Percentiles rank a stretch among this genome's conserved stretches.
Evolutionary conservation across 2,329 filamentous ascomycete species (phyloP).

Genomic region (Geosmithia flava): DNA sequence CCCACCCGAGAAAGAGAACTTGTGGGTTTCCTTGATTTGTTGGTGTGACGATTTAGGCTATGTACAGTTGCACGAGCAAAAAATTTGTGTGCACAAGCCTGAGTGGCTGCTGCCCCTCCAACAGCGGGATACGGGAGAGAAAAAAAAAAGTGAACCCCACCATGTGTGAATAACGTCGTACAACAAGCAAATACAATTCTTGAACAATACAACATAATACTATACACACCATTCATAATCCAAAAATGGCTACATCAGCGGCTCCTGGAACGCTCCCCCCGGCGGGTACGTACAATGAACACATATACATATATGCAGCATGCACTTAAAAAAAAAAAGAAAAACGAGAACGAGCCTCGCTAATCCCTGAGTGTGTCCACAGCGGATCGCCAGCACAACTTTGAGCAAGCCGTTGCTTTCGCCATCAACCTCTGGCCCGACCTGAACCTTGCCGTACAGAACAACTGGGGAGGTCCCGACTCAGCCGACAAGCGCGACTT

Average conservation of each 20-base stretch:
- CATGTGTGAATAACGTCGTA: conserved; percentile 1
- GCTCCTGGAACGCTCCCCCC: conserved; percentile 5
- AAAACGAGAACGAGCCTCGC: not conserved
- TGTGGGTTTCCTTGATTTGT: not conserved
- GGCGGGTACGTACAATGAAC: conserved; percentile 3
- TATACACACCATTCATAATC: not conserved
- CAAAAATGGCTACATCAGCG: conserved; percentile 4
- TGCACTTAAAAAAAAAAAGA: not conserved
- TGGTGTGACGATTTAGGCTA: not conserved
- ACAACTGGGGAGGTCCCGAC: conserved; percentile 77
- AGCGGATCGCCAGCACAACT: conserved; percentile 40
- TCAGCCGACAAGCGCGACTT: conserved; percentile 85
- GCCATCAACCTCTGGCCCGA: conserved; percentile 79
- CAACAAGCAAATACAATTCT: not conserved
- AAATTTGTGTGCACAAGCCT: not conserved
- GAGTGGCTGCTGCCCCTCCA: conserved; percentile 4
- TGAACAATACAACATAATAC: not conserved
- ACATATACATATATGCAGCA: not conserved
- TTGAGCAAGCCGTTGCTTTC: conserved; percentile 82
- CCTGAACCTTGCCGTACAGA: conserved; percentile 75
- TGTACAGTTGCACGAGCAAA: not conserved
- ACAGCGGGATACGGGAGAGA: conserved; percentile 1
- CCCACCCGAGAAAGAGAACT: not conserved
- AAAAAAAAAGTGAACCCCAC: not conserved
- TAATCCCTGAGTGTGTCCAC: not conserved